Base-by-base conservation (phyloP, 176 grass and related monocot genomes). In the Hordeum vulgare region DNA sequence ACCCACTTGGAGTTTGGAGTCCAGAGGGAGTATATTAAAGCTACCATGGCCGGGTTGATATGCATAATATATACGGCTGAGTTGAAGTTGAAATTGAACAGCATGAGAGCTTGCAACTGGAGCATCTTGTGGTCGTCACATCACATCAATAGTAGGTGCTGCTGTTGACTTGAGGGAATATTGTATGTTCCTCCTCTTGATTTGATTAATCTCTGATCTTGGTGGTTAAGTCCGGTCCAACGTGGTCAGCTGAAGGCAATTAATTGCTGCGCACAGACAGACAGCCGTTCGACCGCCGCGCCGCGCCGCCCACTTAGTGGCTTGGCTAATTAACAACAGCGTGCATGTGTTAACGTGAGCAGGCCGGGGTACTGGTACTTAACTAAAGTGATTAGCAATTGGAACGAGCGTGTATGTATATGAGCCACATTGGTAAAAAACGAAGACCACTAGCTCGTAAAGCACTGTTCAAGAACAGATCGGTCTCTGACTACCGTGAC, bases 1-100 rank as follows among this genome's bases (percentile, higher is more conserved):
- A 61, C 37, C 87, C 61, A 85, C 82, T 70, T 81, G 71, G 27
- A 42, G n/a, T 74, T 70, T 81, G 71, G 27, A 42, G n/a, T 74
- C 17, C 9, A 63, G 59, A 7, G 65, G 58, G 23, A 20, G 37
- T 18, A 45, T 36, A 45, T 45, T 64, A 71, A 42, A 3, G 11
- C 66, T 56, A 56, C 53, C 10, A 37, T 8, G 63, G 63, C 63
- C 63, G 6, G 28, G 61, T 4, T 69, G 37, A 23, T 40, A 4
- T 11, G 53, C 21, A 34, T 34, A 4, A 8, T 69, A 40, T 27
- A 72, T 72, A 27, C 2, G 20, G 8, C 29, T 27, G 13, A 65
- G 25, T 71, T 27, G 40, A 47, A 61, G 24, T 58, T 35, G 41
- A n/a, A n/a, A 49, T 70, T 71, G 51, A 69, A 51, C 41, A 70